Evolutionary conservation across 2,329 filamentous ascomycete species (phyloP).

Genomic region (Ilyonectria robusta): DNA sequence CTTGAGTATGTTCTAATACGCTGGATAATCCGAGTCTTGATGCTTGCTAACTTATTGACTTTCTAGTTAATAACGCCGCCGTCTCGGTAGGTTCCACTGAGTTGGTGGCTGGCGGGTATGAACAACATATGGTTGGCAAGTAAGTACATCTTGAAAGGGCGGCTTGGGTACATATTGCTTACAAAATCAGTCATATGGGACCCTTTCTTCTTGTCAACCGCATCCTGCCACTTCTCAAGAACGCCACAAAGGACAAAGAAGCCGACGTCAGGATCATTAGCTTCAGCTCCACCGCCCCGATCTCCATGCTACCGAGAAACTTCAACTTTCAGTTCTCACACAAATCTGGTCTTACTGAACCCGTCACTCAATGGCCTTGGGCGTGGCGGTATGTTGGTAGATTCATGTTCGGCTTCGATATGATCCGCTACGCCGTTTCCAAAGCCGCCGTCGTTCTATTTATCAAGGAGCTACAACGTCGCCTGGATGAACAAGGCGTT

Average conservation of each 20-base stretch:
- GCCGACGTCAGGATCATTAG: slow-evolving; percentile 47
- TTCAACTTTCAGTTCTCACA: slow-evolving; percentile 40
- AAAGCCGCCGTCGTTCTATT: slow-evolving; percentile 22
- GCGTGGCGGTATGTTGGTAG: slow-evolving; percentile 16
- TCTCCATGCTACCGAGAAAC: slow-evolving; percentile 33
- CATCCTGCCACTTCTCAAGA: slow-evolving; percentile 46
- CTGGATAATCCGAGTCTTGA: no score
- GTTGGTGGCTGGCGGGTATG: slow-evolving; percentile 37
- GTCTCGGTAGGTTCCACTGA: slow-evolving; percentile 24
- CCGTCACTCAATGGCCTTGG: slow-evolving; percentile 32
- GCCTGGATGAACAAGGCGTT: slow-evolving; percentile 10
- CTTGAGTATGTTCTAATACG: neutral
- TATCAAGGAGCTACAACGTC: slow-evolving; percentile 22
- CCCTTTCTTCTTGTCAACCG: slow-evolving; percentile 47
- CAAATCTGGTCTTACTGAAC: slow-evolving; percentile 27
- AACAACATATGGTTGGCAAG: slow-evolving; percentile 43
- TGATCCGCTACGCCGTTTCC: slow-evolving; percentile 38
- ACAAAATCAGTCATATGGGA: slow-evolving; percentile 43
- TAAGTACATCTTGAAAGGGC: slow-evolving; percentile 12
- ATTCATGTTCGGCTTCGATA: slow-evolving; percentile 39
- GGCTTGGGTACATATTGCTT: neutral
- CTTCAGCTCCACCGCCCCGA: slow-evolving; percentile 37
- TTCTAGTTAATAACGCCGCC: slow-evolving; percentile 48
- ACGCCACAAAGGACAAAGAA: slow-evolving; percentile 26
- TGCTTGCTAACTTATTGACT: no score